Evolutionary conservation across 1,139 yeast species (phyloP).

Genomic region (Debaryomycetaceae sp.): DNA sequence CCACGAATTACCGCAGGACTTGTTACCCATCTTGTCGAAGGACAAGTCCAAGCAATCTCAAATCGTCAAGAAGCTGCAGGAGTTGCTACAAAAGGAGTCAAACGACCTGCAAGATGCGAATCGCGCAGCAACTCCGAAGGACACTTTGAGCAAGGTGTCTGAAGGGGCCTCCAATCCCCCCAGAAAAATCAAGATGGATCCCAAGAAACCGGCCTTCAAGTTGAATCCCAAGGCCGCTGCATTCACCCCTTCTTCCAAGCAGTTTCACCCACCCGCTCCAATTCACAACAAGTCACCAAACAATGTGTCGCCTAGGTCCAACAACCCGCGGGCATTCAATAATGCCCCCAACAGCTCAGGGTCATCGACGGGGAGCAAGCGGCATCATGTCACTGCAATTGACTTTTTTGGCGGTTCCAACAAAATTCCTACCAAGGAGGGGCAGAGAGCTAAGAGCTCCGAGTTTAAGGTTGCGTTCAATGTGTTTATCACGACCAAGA

Average conservation of each 20-base stretch:
- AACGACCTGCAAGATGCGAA: constrained; percentile 8
- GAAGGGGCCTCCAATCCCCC: no score
- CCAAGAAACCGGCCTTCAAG: constrained; percentile 57
- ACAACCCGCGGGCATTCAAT: constrained; percentile 29
- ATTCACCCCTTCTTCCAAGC: constrained; percentile 52
- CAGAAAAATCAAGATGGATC: constrained; percentile 47
- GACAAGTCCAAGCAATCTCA: constrained; percentile 64
- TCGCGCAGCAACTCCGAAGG: no score
- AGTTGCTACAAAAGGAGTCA: constrained; percentile 7
- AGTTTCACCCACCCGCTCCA: constrained; percentile 28
- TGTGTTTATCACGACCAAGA: constrained; percentile 44
- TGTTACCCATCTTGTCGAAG: constrained; percentile 70
- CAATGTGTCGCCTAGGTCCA: constrained; percentile 33
- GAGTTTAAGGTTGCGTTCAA: constrained; percentile 51
- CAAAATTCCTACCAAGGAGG: constrained; percentile 44
- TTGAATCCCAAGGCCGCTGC: constrained; percentile 70
- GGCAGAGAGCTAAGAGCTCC: constrained; percentile 31
- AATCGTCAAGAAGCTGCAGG: constrained; percentile 38
- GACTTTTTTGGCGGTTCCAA: constrained; percentile 47
- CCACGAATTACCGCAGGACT: constrained; percentile 67
- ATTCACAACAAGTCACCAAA: constrained; percentile 22
- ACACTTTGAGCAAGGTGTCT: no score
- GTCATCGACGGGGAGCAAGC: constrained; percentile 20
- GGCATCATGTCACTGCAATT: constrained; percentile 40
- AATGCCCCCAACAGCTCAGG: constrained; percentile 6